phyloP scores from a whole-genome alignment of 2,329 filamentous ascomycete genomes.

The Seiridium cupressi region DNA sequence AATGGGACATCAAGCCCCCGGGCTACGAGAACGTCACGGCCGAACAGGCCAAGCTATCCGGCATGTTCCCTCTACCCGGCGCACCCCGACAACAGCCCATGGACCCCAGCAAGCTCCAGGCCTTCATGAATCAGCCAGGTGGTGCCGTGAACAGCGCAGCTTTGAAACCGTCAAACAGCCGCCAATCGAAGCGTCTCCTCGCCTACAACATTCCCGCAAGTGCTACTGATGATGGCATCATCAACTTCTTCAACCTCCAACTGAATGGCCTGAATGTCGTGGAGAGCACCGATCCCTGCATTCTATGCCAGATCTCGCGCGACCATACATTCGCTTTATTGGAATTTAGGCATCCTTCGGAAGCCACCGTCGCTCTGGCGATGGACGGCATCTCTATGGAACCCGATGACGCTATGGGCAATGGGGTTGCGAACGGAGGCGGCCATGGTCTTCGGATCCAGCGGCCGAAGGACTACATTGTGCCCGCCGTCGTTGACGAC shows the following conservation, averaged over 20 bases:
- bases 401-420: conserved; percentile 57
- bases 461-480: conserved; percentile 95
- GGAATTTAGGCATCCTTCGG: conserved; percentile 84
- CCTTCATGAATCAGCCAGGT: conserved; percentile 89
- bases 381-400: conserved; percentile 90
- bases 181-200: conserved; percentile 90
- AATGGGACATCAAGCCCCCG: conserved; percentile 99
- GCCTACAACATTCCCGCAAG: conserved; percentile 76
- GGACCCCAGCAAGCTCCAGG: conserved; percentile 90
- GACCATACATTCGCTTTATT: conserved; percentile 80
- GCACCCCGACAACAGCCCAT: conserved; percentile 93
- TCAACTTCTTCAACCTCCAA: conserved; percentile 92
- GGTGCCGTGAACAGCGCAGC: conserved; percentile 70
- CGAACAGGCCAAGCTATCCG: conserved; percentile 96
- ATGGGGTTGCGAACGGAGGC: conserved; percentile 49
- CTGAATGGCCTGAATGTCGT: conserved; percentile 95
- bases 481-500: conserved; percentile 75
- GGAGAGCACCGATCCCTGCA: conserved; percentile 78
- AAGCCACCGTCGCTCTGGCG: conserved; percentile 88
- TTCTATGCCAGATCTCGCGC: conserved; percentile 76
- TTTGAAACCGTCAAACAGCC: conserved; percentile 87
- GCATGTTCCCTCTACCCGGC: conserved; percentile 97
- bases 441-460: conserved; percentile 68
- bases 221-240: conserved; percentile 72
- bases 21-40: conserved; percentile 98